These are phyloP conservation scores for Graphiopsis chlorocephala DNA, from an alignment of 2,329 filamentous ascomycete genomes.

Conservation along the genomic window DNA sequence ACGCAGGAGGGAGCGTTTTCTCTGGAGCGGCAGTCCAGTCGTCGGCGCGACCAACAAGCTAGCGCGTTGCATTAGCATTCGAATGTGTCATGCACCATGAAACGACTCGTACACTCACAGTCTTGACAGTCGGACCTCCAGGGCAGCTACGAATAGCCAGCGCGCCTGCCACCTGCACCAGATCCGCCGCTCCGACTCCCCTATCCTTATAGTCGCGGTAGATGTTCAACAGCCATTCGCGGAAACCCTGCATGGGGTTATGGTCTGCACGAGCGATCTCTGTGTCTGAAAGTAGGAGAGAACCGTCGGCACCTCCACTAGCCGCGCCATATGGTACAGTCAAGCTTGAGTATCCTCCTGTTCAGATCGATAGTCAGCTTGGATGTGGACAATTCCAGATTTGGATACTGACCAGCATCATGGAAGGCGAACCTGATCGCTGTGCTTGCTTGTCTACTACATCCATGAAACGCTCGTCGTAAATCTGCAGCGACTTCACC, in stretches of 20 bases:
- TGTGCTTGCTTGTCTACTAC: slow-evolving; percentile 13
- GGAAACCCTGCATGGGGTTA: slow-evolving; percentile 47
- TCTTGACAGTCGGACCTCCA: slow-evolving; percentile 19
- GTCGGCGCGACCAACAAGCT: slow-evolving; percentile 50
- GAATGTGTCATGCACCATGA: background rate
- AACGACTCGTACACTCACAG: background rate
- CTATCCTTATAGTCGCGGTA: slow-evolving; percentile 31
- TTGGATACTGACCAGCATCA: slow-evolving; percentile 21
- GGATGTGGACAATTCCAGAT: background rate
- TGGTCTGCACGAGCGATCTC: slow-evolving; percentile 40
- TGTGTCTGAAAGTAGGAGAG: slow-evolving; percentile 37
- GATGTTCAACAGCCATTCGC: slow-evolving; percentile 38
- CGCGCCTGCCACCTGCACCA: slow-evolving; percentile 50
- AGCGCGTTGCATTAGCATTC: background rate
- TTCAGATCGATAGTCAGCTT: background rate
- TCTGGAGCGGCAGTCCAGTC: slow-evolving; percentile 39
- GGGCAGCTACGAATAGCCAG: slow-evolving; percentile 38
- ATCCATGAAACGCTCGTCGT: slow-evolving; percentile 12
- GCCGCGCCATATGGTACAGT: slow-evolving; percentile 24
- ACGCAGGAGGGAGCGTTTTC: slow-evolving; percentile 46
- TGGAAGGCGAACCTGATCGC: slow-evolving; percentile 37
- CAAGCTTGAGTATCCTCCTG: slow-evolving; percentile 19
- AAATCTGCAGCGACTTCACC: too few species aligned
- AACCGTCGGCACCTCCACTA: slow-evolving; percentile 41
- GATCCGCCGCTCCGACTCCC: slow-evolving; percentile 50